Base-by-base conservation (phyloP, 225 moss, liverwort and hornwort genomes). In the Physcomitrium patens region DNA sequence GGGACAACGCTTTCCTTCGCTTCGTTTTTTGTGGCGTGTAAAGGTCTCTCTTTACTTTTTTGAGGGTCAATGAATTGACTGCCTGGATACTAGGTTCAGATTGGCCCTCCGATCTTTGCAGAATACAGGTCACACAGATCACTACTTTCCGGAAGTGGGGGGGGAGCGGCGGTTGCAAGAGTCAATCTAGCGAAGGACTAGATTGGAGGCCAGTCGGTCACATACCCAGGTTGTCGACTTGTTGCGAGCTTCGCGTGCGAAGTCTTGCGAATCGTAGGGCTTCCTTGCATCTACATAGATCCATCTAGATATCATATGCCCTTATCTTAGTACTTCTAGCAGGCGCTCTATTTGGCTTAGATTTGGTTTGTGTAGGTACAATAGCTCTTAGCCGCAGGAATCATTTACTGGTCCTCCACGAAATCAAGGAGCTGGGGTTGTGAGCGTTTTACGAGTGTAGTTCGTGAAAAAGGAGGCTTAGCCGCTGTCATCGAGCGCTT, bases 161-260 rank as follows among this genome's bases (percentile, higher is more conserved):
- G 31, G 31, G n/a, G n/a, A n/a, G n/a, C n/a, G n/a, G n/a, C n/a
- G n/a, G n/a, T n/a, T n/a, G 31, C 5, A 37, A 4, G 31, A 37
- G 31, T 37, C 31, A 37, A 69, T 77, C 62, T 63, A 63, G n/a
- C 0, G 1, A 0, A 0, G 0, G 0, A n/a, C 8, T 23, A 76
- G 60, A 61, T n/a, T 12, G 3, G 0, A 2, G 27, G 2, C 9
- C 11, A 16, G 56, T 70, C 12, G 9, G 71, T 24, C 58, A 13
- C 56, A 23, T 17, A 8, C 18, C 41, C 1, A 48, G 22, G 78
- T 12, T 18, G 12, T 2, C 11, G 44, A 17, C 49, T 67, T 8
- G 10, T 19, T 16, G 78, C 72, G 72, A 66, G 78, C 66, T 72
- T 78, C 72, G 72, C 67, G 78, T 78, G 78, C 78, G 11, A 42